Evolutionary conservation across 345 rosid genomes (phyloP).

Genomic region (Eucalyptus caleyi): DNA sequence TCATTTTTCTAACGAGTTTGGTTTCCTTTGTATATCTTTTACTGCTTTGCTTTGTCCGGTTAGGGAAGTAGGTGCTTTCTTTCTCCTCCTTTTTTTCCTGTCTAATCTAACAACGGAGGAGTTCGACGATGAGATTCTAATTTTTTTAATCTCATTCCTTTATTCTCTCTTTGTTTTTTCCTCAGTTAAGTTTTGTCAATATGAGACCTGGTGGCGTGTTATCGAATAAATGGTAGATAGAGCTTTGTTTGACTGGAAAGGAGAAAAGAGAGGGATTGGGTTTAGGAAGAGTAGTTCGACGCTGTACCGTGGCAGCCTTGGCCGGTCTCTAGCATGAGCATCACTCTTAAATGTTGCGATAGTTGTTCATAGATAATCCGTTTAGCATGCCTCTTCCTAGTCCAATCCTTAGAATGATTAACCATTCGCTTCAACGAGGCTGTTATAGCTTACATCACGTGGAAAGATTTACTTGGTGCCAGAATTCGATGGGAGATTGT

Average conservation of each 20-base stretch:
- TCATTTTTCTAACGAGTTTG: background rate
- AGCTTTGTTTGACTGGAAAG: background rate
- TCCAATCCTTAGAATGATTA: background rate
- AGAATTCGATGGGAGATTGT: background rate
- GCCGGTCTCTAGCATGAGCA: background rate
- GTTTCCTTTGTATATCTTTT: background rate
- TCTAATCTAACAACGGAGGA: background rate
- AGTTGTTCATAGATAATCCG: background rate
- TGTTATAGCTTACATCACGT: background rate
- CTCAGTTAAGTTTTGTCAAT: background rate
- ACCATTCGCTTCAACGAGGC: background rate
- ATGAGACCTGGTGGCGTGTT: background rate
- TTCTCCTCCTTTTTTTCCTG: background rate
- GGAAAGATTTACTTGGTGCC: background rate
- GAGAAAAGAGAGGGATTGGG: background rate
- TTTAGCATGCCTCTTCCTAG: background rate
- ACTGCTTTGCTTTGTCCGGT: background rate
- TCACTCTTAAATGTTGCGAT: background rate
- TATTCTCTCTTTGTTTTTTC: background rate
- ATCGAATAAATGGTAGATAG: background rate
- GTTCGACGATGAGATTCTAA: background rate
- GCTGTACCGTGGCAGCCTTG: background rate
- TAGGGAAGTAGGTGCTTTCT: background rate
- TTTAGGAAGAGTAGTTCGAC: background rate
- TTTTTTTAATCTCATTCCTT: background rate